phyloP scores from a whole-genome alignment of 345 rosid species.

The Rhodomyrtus tomentosa region DNA sequence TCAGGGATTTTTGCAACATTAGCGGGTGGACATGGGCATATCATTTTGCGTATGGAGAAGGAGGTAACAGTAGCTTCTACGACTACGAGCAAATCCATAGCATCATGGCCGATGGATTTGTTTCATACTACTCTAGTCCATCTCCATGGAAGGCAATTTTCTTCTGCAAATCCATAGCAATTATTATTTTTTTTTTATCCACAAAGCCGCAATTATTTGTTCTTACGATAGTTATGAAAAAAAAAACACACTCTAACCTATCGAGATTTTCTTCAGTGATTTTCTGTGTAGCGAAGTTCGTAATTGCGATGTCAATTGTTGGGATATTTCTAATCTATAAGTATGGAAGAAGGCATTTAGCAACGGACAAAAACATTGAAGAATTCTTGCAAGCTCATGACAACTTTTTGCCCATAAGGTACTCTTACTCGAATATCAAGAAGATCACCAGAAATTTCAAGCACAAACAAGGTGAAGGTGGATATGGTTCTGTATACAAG shows the following conservation, averaged over 20 bases:
- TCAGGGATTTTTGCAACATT: no score
- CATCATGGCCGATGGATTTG: no score
- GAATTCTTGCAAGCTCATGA: background rate
- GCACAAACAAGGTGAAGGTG: background rate
- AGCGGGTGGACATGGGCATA: no score
- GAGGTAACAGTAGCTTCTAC: no score
- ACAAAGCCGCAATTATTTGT: no score
- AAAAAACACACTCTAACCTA: no score
- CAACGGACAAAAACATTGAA: background rate
- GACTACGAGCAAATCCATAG: no score
- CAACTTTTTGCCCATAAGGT: background rate
- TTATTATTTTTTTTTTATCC: no score
- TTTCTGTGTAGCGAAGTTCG: background rate
- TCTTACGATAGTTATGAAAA: no score
- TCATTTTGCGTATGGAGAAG: rapidly evolving
- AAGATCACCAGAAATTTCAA: background rate
- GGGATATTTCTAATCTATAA: background rate
- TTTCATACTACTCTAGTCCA: rapidly evolving
- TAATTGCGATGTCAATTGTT: background rate
- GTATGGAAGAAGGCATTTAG: background rate
- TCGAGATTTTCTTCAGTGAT: background rate
- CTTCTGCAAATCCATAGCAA: no score
- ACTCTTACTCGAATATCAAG: background rate
- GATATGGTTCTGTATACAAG: no score
- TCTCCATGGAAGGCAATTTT: no score